phyloP scores from a whole-genome alignment of 176 grass and related monocot species.

The Eragrostis nindensis region DNA sequence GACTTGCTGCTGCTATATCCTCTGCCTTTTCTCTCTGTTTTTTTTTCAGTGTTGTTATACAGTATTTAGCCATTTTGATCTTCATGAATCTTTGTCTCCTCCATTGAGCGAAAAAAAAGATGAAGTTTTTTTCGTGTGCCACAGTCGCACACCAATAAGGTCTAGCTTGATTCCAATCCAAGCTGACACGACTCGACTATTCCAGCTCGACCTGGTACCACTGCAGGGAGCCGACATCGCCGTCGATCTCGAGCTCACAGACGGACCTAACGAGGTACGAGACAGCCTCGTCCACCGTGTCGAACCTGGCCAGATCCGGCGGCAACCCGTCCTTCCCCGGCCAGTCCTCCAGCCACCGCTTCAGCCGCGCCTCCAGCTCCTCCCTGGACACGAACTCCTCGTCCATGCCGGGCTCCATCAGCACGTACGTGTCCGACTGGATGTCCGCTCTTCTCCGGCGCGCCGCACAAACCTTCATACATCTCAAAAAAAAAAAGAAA shows the following conservation, averaged over 20 bases:
- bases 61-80: not conserved
- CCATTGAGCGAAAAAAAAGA: not conserved
- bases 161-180: not conserved
- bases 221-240: constrained; percentile 77
- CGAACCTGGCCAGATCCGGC: constrained; percentile 69
- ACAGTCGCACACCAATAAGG: not conserved
- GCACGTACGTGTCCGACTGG: constrained; percentile 73
- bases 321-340: constrained; percentile 56
- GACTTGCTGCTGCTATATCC: not conserved
- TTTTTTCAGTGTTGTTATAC: not conserved
- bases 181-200: not conserved
- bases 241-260: constrained; percentile 85
- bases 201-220: constrained; percentile 90
- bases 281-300: constrained; percentile 66
- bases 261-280: constrained; percentile 79
- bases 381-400: constrained; percentile 77
- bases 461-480: constrained; percentile 52
- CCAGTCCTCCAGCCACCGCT: constrained; percentile 74
- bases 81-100: not conserved
- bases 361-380: constrained; percentile 65
- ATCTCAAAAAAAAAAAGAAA: too few species aligned
- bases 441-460: constrained; percentile 65
- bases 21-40: not conserved
- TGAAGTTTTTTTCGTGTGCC: not conserved
- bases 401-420: constrained; percentile 67